These are phyloP conservation scores for Fusarium anthophilum DNA, from an alignment of 2,329 filamentous ascomycete genomes.

Conservation along the genomic window DNA sequence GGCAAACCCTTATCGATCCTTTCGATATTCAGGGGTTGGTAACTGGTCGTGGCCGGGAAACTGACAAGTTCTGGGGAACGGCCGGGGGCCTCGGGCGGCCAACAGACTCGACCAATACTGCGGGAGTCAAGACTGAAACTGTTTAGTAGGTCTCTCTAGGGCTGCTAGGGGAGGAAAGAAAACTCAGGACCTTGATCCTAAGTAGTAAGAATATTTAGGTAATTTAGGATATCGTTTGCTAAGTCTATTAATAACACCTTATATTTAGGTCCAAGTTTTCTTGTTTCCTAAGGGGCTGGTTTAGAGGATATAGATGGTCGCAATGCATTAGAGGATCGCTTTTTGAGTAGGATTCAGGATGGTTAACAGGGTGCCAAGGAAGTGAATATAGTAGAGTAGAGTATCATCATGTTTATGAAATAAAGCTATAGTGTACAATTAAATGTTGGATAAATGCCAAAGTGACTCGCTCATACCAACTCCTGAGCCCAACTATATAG, in stretches of 20 bases:
- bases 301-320: neutral
- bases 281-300: neutral
- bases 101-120: neutral
- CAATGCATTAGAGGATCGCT: too few species aligned
- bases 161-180: too few species aligned
- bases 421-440: constrained; percentile 23
- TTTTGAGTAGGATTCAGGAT: neutral
- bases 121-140: constrained; percentile 4
- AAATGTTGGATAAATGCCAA: neutral
- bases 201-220: too few species aligned
- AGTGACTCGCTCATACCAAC: constrained; percentile 5
- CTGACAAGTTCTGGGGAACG: constrained; percentile 51
- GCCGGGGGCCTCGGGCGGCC: neutral
- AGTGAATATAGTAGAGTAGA: neutral
- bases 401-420: constrained; percentile 1
- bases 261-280: too few species aligned
- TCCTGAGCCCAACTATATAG: neutral
- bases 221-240: too few species aligned
- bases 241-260: too few species aligned
- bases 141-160: neutral
- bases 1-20: constrained; percentile 54
- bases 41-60: constrained; percentile 43
- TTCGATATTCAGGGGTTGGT: constrained; percentile 51
- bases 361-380: too few species aligned
- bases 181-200: too few species aligned